phyloP scores from a whole-genome alignment of 208 protist species.

The Histomonas meleagridis region DNA sequence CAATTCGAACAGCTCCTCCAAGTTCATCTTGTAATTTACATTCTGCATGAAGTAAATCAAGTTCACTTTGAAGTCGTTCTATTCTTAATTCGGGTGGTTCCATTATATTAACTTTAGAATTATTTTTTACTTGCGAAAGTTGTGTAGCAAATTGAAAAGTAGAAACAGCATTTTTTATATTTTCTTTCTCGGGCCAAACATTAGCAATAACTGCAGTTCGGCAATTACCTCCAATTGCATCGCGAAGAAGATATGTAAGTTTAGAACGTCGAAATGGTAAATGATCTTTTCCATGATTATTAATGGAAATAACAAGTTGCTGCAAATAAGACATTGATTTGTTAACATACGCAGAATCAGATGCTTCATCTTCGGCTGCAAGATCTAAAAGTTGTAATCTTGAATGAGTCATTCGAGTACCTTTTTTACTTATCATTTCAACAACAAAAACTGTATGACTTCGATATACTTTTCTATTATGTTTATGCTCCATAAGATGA shows the following conservation, averaged over 20 bases:
- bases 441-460: background rate
- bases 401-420: background rate
- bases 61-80: background rate
- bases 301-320: slow-evolving; percentile 9
- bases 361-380: background rate
- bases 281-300: background rate
- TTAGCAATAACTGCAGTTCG: background rate
- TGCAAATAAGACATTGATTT: slow-evolving; percentile 24
- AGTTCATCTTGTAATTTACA: background rate
- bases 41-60: slow-evolving; percentile 4
- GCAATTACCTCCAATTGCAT: slow-evolving; percentile 28
- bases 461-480: background rate
- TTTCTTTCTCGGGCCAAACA: slow-evolving; percentile 4
- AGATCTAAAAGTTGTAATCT: background rate
- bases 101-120: slow-evolving; percentile 34
- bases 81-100: background rate
- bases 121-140: background rate
- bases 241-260: slow-evolving; percentile 24
- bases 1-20: background rate
- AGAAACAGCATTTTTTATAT: background rate
- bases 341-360: slow-evolving; percentile 2
- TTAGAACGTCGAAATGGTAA: slow-evolving; percentile 13
- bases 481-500: background rate
- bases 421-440: background rate
- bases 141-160: slow-evolving; percentile 27